Percentiles rank a stretch among this genome's conserved stretches.
These are phyloP conservation scores for Babesia bigemina DNA, from an alignment of 169 alveolate species.

Conservation along the genomic window DNA sequence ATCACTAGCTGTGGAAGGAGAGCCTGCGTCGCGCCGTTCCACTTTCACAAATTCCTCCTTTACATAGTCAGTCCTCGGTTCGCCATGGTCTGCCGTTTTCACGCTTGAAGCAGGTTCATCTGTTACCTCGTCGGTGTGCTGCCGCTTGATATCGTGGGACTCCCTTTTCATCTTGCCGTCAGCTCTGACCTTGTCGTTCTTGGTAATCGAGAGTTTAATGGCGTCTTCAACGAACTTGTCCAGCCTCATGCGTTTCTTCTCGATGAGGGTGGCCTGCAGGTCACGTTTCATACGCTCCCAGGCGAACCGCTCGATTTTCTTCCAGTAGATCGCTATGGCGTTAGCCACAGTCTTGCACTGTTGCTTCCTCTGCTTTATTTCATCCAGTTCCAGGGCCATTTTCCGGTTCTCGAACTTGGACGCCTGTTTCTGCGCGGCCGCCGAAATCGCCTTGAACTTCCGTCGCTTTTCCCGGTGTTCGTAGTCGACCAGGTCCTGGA, in stretches of 20 bases:
- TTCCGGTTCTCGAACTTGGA: slow-evolving; percentile 41
- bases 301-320: slow-evolving; percentile 74
- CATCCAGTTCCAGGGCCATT: slow-evolving; percentile 54
- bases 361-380: slow-evolving; percentile 48
- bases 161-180: slow-evolving; percentile 15
- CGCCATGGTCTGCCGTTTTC: not conserved
- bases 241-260: slow-evolving; percentile 73
- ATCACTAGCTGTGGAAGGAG: not conserved
- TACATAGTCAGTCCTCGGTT: not conserved
- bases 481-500: slow-evolving; percentile 75
- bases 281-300: slow-evolving; percentile 79
- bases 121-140: not conserved
- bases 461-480: slow-evolving; percentile 76
- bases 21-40: not conserved
- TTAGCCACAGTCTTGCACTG: slow-evolving; percentile 58
- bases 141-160: not conserved
- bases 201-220: slow-evolving; percentile 60
- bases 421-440: slow-evolving; percentile 57
- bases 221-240: slow-evolving; percentile 79
- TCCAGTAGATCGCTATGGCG: slow-evolving; percentile 74
- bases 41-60: not conserved
- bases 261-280: slow-evolving; percentile 67
- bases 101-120: not conserved
- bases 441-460: slow-evolving; percentile 61
- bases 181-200: slow-evolving; percentile 11